Conservation (phyloP, 106 monocot genomes). For the Dactylorhiza incarnata region DNA sequence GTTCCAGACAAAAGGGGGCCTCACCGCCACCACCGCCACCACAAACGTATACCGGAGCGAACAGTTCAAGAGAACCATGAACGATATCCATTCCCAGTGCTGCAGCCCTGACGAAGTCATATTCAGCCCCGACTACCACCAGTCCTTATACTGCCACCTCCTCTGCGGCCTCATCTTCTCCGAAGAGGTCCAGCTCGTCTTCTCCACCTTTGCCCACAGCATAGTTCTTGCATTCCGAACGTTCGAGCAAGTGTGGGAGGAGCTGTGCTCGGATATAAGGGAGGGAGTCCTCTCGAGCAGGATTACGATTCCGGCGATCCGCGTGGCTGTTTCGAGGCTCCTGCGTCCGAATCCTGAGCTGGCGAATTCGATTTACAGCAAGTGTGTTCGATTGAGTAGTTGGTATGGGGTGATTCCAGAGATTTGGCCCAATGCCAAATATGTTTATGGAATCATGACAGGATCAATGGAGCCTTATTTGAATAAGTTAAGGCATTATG, state of each 20-base stretch:
- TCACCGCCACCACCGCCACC: slow-evolving; percentile 63
- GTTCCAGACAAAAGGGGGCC: slow-evolving; percentile 57
- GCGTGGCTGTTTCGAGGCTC: slow-evolving; percentile 56
- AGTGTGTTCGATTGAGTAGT: slow-evolving; percentile 53
- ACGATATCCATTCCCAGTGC: slow-evolving; percentile 41
- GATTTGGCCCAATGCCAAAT: slow-evolving; percentile 84
- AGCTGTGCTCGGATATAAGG: slow-evolving; percentile 68
- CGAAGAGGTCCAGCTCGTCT: slow-evolving; percentile 64
- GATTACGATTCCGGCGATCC: slow-evolving; percentile 54
- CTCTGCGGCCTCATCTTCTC: slow-evolving; percentile 70
- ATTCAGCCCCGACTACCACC: slow-evolving; percentile 65
- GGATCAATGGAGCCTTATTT: slow-evolving; percentile 92
- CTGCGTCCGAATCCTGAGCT: slow-evolving; percentile 59
- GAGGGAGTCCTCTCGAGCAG: slow-evolving; percentile 66
- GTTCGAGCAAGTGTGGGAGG: slow-evolving; percentile 77
- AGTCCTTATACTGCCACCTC: slow-evolving; percentile 92
- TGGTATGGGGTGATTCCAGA: slow-evolving; percentile 88
- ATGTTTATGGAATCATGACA: slow-evolving; percentile 88
- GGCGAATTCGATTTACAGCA: slow-evolving; percentile 53
- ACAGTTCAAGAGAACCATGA: slow-evolving; percentile 64
- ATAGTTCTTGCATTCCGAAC: slow-evolving; percentile 82
- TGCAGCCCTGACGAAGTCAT: slow-evolving; percentile 84
- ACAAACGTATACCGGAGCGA: slow-evolving; percentile 66
- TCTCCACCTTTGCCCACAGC: slow-evolving; percentile 85
- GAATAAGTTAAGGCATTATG: slow-evolving; percentile 85